Evolutionary conservation across 73 alveolate species (phyloP).

Genomic region (Tetrahymena thermophila): DNA sequence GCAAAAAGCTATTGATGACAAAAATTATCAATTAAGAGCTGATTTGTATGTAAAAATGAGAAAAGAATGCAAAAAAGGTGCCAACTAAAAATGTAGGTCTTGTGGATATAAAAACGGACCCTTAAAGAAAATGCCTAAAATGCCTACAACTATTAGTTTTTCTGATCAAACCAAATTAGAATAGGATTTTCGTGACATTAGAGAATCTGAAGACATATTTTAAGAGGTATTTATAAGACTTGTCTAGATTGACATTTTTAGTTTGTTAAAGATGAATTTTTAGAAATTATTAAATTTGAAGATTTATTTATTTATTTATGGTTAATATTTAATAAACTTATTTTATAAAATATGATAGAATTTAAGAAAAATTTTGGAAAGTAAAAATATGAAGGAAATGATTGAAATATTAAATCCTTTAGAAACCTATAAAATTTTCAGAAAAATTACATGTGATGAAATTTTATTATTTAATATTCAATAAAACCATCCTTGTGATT

Average conservation of each 20-base stretch:
- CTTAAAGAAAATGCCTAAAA: neutral
- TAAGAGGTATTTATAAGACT: neutral
- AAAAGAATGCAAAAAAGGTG: neutral
- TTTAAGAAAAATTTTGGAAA: neutral
- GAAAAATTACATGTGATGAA: constrained; percentile 5
- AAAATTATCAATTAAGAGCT: neutral
- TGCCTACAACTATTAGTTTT: neutral
- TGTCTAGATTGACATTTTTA: too few relatives aligned
- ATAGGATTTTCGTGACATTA: neutral
- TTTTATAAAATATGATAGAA: neutral
- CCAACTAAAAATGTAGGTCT: neutral
- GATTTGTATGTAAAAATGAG: neutral
- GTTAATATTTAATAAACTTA: too few relatives aligned
- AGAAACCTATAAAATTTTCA: constrained; percentile 1
- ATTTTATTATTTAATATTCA: constrained; percentile 11
- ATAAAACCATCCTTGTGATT: constrained; percentile 22
- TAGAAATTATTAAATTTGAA: too few relatives aligned
- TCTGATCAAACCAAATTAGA: neutral
- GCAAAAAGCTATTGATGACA: neutral
- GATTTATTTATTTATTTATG: too few relatives aligned
- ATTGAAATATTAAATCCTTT: constrained; percentile 14
- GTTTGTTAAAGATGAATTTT: too few relatives aligned
- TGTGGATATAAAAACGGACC: neutral
- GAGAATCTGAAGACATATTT: neutral
- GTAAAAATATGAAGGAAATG: constrained; percentile 2